A percentile compares a stretch with the other conserved stretches of the same genome.
Conservation (phyloP, 2,329 filamentous ascomycete genomes). For the Penicillium sp. region DNA sequence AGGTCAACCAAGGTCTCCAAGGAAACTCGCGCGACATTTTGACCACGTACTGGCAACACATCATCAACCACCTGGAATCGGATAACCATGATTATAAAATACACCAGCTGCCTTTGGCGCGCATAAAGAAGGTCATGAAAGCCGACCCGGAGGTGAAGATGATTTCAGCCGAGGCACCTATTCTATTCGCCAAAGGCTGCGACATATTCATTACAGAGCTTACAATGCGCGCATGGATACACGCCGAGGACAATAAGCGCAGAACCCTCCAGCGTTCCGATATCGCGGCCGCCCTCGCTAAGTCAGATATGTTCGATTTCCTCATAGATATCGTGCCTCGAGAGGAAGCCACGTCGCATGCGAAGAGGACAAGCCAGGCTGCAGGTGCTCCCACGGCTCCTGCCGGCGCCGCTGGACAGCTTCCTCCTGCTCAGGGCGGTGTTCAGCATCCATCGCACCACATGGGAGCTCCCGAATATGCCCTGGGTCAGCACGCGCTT, state of each 20-base stretch:
- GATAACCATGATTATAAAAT: conserved; percentile 98
- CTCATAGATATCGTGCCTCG: conserved; percentile 97
- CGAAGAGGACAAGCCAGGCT: conserved; percentile 64
- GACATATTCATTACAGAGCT: conserved; percentile 99
- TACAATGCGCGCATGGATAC: conserved; percentile 99
- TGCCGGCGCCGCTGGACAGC: conserved; percentile 31
- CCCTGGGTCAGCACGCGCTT: conserved; percentile 59
- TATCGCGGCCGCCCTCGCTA: conserved; percentile 90
- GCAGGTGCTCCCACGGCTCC: conserved; percentile 47
- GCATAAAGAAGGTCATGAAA: conserved; percentile 99
- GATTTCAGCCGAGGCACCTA: conserved; percentile 97
- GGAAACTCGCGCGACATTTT: conserved; percentile 94
- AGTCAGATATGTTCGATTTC: conserved; percentile 99
- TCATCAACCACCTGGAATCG: conserved; percentile 89
- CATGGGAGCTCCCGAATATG: conserved; percentile 55
- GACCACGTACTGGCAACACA: conserved; percentile 99
- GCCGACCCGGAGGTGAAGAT: conserved; percentile 99
- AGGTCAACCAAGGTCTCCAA: conserved; percentile 93
- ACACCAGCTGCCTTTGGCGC: conserved; percentile 91
- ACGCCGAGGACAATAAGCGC: conserved; percentile 97
- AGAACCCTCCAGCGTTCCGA: conserved; percentile 92
- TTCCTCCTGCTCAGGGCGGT: conserved; percentile 42
- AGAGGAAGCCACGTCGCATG: conserved; percentile 82
- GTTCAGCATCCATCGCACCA: conserved; percentile 54
- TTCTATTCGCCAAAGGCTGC: conserved; percentile 95